Evolutionary conservation across 495 filamentous ascomycete species (phyloP), one percentile per base, ranked within the genome.

Genomic region (Aspergillus saccharolyticus): DNA sequence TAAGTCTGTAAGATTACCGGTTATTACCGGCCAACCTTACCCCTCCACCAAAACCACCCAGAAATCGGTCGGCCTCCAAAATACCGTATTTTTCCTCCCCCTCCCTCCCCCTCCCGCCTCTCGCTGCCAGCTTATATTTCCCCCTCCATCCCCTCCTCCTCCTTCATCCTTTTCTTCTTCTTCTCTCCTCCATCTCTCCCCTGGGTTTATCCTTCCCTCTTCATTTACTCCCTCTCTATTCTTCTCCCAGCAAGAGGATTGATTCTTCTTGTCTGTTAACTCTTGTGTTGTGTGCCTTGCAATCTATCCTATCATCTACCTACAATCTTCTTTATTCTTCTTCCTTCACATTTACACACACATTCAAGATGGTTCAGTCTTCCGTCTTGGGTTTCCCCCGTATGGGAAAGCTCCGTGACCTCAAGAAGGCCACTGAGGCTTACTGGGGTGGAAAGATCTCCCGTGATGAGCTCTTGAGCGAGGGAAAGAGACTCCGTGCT

Each of bases 391-490:
- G 87, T 70, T 91, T 92, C 80, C 88, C 87, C 76, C 94, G 94
- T 73, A 96, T 97, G 89, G 94, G 94, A 78, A 89, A 81, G 68
- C 90, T 96, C 77, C 88, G 94, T 83, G 95, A 98, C 82, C 87
- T 98, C 71, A 98, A 98, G 89, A 98, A 98, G 85, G 94, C 94
- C 68, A 97, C 89, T 56, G 94, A 98, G 78, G 88, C 93, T 56
- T 86, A 97, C 85, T 98, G 94, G 94, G 89, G 76, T 69, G 95
- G 84, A 66, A 97, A 97, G 83, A 78, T 95, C 72, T 91, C 89
- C 54, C 89, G 88, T 63, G 84, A 88, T 60, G 89, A 90, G 53
- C 88, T 98, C 58, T 80, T 97, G 59, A 80, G 84, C 53, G 95
- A 97, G 83, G 94, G 89, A 72, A 97, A 97, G 88, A 84, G 91